phyloP scores from a whole-genome alignment of 176 grass and related monocot genomes.

The Musa itinerans region DNA sequence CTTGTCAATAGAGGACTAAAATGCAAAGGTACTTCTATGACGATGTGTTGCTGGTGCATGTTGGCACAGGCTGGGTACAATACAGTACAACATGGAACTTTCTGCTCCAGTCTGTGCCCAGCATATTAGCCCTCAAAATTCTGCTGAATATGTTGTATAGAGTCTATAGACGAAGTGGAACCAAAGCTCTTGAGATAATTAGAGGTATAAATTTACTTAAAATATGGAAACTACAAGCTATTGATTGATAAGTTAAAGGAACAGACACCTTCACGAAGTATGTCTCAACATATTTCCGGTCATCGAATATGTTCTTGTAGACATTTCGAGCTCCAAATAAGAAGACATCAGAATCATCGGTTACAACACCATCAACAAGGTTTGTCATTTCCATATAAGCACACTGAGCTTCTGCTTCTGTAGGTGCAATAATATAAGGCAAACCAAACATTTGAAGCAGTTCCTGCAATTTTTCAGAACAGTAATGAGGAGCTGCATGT shows the following conservation, averaged over 20 bases:
- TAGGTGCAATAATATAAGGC: conserved; percentile 96
- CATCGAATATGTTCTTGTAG: conserved; percentile 98
- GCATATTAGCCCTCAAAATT: neutral
- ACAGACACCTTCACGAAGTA: conserved; percentile 88
- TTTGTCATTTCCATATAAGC: conserved; percentile 93
- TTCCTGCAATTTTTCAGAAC: conserved; percentile 44
- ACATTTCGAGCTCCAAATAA: conserved; percentile 92
- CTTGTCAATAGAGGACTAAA: neutral
- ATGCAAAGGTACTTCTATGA: neutral
- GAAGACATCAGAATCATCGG: conserved; percentile 96
- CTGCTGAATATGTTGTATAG: neutral
- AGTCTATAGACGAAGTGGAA: neutral
- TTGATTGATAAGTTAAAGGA: conserved; percentile 12
- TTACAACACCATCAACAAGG: conserved; percentile 92
- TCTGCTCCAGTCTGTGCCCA: neutral
- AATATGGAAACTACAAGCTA: neutral
- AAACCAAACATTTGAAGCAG: conserved; percentile 98
- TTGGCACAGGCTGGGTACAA: neutral
- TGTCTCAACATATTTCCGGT: conserved; percentile 96
- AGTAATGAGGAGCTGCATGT: neutral
- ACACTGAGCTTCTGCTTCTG: conserved; percentile 91
- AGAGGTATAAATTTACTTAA: neutral
- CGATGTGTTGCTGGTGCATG: neutral
- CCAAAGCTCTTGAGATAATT: neutral
- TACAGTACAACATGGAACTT: neutral